These are phyloP conservation scores for Nicotiana undulata DNA, from an alignment of 257 asterid species.

Conservation along the genomic window DNA sequence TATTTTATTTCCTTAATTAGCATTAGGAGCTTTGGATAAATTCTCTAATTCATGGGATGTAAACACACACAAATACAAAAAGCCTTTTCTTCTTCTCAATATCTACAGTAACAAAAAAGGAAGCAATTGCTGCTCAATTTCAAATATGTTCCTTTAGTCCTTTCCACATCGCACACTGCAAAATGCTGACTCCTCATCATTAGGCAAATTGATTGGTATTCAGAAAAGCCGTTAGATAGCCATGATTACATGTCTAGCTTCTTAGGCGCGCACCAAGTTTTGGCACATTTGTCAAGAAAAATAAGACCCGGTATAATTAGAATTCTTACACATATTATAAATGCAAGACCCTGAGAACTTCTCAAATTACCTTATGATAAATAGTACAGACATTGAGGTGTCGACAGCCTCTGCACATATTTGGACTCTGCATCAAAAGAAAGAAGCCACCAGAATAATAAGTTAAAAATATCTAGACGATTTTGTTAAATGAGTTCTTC, in stretches of 20 bases:
- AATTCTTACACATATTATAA: not conserved
- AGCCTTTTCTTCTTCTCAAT: too few species aligned
- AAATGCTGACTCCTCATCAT: not conserved
- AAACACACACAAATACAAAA: too few species aligned
- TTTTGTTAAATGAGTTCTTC: not conserved
- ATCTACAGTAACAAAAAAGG: not conserved
- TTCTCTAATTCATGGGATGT: too few species aligned
- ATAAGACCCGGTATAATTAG: not conserved
- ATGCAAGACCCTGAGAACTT: not conserved
- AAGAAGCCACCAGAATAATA: slow-evolving; percentile 3
- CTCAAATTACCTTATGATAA: slow-evolving; percentile 68
- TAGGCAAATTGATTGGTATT: not conserved
- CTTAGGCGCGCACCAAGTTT: not conserved
- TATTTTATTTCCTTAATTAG: too few species aligned
- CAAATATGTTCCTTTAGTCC: not conserved
- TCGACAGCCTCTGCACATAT: slow-evolving; percentile 76
- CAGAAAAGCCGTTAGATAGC: not conserved
- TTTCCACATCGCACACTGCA: not conserved
- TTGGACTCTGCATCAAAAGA: slow-evolving; percentile 53
- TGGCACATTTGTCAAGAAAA: not conserved
- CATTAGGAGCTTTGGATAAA: too few species aligned
- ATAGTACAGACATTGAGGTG: slow-evolving; percentile 80
- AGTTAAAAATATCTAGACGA: not conserved
- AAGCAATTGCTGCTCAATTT: not conserved
- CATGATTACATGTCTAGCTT: not conserved